Evolutionary conservation across 805 yeast species (phyloP), one percentile per base, ranked within the genome.

Genomic region (Cyberlindnera lachancei): DNA sequence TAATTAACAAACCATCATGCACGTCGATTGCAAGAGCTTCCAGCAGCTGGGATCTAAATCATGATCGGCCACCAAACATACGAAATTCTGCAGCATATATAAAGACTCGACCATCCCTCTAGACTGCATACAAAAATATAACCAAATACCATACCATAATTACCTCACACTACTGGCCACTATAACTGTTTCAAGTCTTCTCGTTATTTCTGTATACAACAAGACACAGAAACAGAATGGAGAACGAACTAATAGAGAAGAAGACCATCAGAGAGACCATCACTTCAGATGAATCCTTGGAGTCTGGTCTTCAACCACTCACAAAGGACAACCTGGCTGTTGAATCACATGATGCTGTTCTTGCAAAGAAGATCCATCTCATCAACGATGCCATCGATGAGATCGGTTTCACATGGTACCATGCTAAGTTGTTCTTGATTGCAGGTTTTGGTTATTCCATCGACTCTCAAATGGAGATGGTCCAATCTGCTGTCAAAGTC

Each of bases 391-490:
- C 80, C 13, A 59, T 74, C 35, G 78, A 75, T 45, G 75, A 75
- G 43, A 70, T 74, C 33, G 80, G 80, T 0, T 70, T 75, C 54
- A 73, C 81, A 2, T 64, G 69, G 66, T 62, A 62, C 37, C 74
- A 69, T 37, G 51, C 54, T 16, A 59, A 64, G 40, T 46, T 66
- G 7, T 69, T 70, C 45, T 44, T 53, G 30, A 49, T 70, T 21
- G 73, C 73, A 9, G 76, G 77, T 6, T 66, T 65, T 45, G 77
- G 76, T 31, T 70, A 69, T 43, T 59, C 67, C 7, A 70, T 63
- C 13, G 74, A 72, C 45, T 66, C 74, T 14, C 70, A 68, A 45
- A 58, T 71, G 51, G 68, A 58, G 30, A 61, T 59, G 59, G 49
- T 68, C 34, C 73, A 68, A 39, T 54, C 66, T 27, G 53, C 66